Base-by-base conservation (phyloP, 2,329 filamentous ascomycete genomes). In the Talaromyces sp. region DNA sequence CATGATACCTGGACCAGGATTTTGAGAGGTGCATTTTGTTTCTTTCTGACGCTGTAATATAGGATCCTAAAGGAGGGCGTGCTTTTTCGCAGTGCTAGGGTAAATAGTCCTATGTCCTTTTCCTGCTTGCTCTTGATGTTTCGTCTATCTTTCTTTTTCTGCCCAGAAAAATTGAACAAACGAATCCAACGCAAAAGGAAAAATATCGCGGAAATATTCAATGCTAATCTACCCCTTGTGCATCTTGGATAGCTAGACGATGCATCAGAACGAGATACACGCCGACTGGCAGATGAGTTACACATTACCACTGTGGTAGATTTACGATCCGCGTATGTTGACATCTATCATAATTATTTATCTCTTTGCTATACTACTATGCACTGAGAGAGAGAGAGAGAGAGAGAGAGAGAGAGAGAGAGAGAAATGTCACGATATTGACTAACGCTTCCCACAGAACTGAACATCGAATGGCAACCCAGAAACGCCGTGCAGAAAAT, bases 261-360 rank as follows among this genome's bases (percentile, higher is more conserved):
- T 69, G 89, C 90, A 32, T 87, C 88, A 0, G 65, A 78, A 17
- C 68, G 77, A 32, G 91, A 96, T 71, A 82, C 83, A 51, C 68
- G 77, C 30, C 74, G 77, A 29, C 78, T 96, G 10, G 71, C 76
- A 9, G 72, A 85, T 7, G 79, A 84, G 29, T 80, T 87, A 61
- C 79, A 82, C 19, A 82, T 96, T 58, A 83, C 80, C 60, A 90
- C 86, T 2, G 82, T 96, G 36, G 82, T 96, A 54, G 91, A 96
- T 74, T 77, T 96, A 10, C 83, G 91, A 51, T 90, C 90, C 56
- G 85, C 87, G 85, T 90, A 79, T 54, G 71, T 54, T 7, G n/a
- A n/a, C n/a, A n/a, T n/a, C n/a, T n/a, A n/a, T n/a, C n/a, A n/a
- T n/a, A n/a, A n/a, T n/a, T n/a, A n/a, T n/a, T n/a, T n/a, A n/a